phyloP scores from a whole-genome alignment of 1,284 basidiomycete species.

The Ustilago cynodontis region DNA sequence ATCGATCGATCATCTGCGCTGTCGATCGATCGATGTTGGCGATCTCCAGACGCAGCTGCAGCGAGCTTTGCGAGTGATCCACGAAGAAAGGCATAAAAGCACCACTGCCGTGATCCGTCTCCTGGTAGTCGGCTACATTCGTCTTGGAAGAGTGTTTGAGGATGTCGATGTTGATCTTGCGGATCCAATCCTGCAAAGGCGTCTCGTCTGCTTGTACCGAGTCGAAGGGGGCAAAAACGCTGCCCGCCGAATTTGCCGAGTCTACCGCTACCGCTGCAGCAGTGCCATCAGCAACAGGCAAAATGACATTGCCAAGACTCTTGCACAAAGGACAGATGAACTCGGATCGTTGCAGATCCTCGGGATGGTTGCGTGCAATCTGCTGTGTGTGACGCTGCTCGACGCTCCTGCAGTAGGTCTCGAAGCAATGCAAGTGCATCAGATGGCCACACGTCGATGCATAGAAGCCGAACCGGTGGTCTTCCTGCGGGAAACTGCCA shows the following conservation, averaged over 20 bases:
- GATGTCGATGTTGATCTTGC: constrained; percentile 69
- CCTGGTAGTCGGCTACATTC: constrained; percentile 54
- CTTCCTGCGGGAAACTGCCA: constrained; percentile 58
- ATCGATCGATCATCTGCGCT: constrained; percentile 65
- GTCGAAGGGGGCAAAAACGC: constrained; percentile 23
- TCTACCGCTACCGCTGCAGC: constrained; percentile 9
- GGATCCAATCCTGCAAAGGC: constrained; percentile 66
- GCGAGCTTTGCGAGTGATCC: constrained; percentile 46
- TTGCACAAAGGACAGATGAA: constrained; percentile 99
- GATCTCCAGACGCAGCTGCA: constrained; percentile 46
- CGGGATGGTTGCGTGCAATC: constrained; percentile 92
- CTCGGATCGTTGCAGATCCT: constrained; percentile 90
- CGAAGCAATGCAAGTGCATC: constrained; percentile 97
- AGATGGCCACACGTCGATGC: constrained; percentile 93
- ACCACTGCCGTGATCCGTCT: constrained; percentile 63
- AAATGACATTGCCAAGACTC: constrained; percentile 90
- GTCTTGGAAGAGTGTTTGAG: constrained; percentile 63
- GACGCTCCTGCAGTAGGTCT: constrained; percentile 87
- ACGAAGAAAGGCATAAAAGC: constrained; percentile 64
- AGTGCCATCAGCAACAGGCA: constrained; percentile 77
- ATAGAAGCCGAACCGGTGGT: constrained; percentile 77
- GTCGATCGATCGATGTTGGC: constrained; percentile 52
- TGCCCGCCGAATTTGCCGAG: neutral
- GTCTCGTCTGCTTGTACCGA: constrained; percentile 36
- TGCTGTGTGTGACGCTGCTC: constrained; percentile 89